Percentiles rank a stretch among this genome's conserved stretches.
phyloP scores from a whole-genome alignment of 345 rosid genomes.

The Microcos paniculata region DNA sequence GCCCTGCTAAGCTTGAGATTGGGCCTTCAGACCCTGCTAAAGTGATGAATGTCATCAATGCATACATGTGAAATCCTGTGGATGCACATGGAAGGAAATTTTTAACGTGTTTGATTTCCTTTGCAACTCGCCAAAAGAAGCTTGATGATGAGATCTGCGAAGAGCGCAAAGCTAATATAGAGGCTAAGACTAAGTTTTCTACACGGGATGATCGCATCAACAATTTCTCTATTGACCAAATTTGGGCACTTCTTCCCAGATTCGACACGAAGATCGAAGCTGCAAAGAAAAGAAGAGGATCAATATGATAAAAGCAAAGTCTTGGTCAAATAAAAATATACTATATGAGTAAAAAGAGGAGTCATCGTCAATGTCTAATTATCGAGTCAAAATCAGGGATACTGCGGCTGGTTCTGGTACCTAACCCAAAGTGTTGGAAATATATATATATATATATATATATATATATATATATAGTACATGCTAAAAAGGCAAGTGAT shows the following conservation, averaged over 20 bases:
- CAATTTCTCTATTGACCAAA: not conserved
- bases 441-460: too few relatives aligned
- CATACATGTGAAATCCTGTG: slow-evolving; percentile 13
- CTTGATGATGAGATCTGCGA: not conserved
- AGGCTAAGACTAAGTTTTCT: not conserved
- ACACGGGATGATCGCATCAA: slow-evolving; percentile 8
- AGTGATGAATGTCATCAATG: slow-evolving; percentile 25
- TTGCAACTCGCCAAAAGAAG: not conserved
- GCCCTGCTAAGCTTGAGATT: slow-evolving; percentile 24
- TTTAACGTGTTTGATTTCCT: not conserved
- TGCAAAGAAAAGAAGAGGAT: not conserved
- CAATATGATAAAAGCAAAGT: not conserved
- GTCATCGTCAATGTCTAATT: not conserved
- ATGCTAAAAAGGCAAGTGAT: too few relatives aligned
- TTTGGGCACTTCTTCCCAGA: not conserved
- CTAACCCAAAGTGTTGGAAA: too few relatives aligned
- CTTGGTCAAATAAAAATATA: too few relatives aligned
- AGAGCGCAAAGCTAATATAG: not conserved
- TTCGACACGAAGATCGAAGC: not conserved
- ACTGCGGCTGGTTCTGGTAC: too few relatives aligned
- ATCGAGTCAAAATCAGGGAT: not conserved
- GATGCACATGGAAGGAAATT: not conserved
- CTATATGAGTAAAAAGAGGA: too few relatives aligned
- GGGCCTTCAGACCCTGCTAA: slow-evolving; percentile 29
- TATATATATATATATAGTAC: too few relatives aligned